Evolutionary conservation across 352 stramenopile genomes (phyloP), one percentile per base, ranked within the genome.

Genomic region (Pythium sp.): DNA sequence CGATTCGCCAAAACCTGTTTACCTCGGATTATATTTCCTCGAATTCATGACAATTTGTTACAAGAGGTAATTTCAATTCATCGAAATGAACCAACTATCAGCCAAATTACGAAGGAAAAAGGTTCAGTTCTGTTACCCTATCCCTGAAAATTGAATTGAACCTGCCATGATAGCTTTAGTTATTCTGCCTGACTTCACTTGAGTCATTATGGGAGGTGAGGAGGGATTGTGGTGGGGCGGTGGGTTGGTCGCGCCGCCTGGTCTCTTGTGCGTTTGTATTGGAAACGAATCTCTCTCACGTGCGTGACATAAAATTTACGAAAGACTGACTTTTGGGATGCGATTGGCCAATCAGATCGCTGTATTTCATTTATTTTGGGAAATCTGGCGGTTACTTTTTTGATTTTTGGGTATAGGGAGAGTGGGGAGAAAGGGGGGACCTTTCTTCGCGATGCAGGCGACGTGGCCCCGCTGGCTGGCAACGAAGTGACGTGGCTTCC

Each of bases 221-320:
- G 47, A 26, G 47, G 9, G 0, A 54, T 54, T 22, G 47, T 54
- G 47, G 47, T 26, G 47, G 47, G 47, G 47, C 15, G 47, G 47
- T 26, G 20, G 47, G n/a, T 54, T 49, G 41, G 41, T 49, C 41
- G 15, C 14, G 41, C 41, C 15, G 54, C 15, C 36, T 43, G 34
- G 54, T 60, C 28, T 59, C 54, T 43, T 60, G 54, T 14, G 54
- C 54, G 28, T 41, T 60, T 60, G 54, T 43, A 60, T 60, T 5
- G 51, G 54, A 60, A 60, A 60, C 54, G 54, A 60, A 60, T 60
- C 54, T 60, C 28, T 60, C 28, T 32, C 54, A 60, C 54, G 54
- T n/a, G 54, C 54, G 28, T 60, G 54, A 60, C 28, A 43, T 26
- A 43, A 26, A 60, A 60, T 58, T 58, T 34, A 58, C 24, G 24